A percentile compares a stretch with the other conserved stretches of the same genome.
phyloP scores from a whole-genome alignment of 2,329 filamentous ascomycete species.

The Aspergillus awamori region DNA sequence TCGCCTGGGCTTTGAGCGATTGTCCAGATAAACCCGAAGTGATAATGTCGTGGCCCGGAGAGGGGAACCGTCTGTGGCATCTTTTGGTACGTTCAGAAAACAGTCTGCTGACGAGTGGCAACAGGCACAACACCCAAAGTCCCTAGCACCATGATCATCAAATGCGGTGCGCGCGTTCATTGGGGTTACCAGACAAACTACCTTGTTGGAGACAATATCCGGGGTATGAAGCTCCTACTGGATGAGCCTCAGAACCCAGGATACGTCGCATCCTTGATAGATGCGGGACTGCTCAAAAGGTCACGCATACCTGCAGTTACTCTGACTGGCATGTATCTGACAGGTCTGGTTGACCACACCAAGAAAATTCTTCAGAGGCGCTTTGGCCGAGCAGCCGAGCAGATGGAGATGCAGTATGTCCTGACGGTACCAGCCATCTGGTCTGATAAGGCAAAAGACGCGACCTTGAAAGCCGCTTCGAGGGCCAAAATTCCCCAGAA shows the following conservation, averaged over 20 bases:
- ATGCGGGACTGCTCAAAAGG: constrained; percentile 1
- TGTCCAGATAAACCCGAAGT: constrained; percentile 22
- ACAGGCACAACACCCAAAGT: constrained; percentile 26
- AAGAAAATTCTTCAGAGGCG: constrained; percentile 12
- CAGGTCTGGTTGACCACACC: constrained; percentile 8
- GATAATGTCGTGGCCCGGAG: constrained; percentile 30
- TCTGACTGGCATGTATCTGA: constrained; percentile 18
- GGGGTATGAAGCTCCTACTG: constrained; percentile 30
- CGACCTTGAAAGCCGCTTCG: constrained; percentile 27
- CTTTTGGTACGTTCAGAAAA: background rate
- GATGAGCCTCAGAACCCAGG: constrained; percentile 16
- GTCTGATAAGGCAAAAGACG: constrained; percentile 39
- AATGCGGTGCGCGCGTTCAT: constrained; percentile 11
- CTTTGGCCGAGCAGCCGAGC: constrained; percentile 17
- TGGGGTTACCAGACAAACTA: constrained; percentile 30
- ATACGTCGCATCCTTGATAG: constrained; percentile 10
- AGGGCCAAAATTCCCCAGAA: constrained; percentile 20
- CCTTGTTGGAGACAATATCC: constrained; percentile 23
- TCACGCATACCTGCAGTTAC: background rate
- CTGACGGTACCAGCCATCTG: constrained; percentile 39
- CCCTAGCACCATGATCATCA: constrained; percentile 21
- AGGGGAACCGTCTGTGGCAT: constrained; percentile 24
- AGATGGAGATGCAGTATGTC: constrained; percentile 30
- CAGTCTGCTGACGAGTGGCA: background rate
- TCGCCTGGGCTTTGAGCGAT: constrained; percentile 25